Base-by-base conservation (phyloP, 495 filamentous ascomycete species). In the Pyrenula aspistea region DNA sequence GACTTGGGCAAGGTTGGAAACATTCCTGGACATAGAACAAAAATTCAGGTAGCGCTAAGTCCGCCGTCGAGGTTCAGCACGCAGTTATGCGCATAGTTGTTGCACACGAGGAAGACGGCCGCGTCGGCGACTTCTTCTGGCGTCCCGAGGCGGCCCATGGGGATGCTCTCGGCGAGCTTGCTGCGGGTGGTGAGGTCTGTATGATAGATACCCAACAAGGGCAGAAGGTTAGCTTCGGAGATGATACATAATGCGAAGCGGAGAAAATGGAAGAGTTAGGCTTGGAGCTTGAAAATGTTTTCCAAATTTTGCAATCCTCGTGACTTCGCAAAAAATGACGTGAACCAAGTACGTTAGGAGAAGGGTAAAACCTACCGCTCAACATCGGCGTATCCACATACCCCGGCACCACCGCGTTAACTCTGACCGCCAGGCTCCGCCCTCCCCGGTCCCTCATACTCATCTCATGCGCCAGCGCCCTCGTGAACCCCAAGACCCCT, bases 61-160 rank as follows among this genome's bases (percentile, higher is more conserved):
- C 89, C 89, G 19, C 89, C 89, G 65, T 94, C 89, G n/a, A 95
- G 74, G 62, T 89, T 91, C 10, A 95, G 74, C 23, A 91, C 78
- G 69, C 88, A 91, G 56, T 91, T 91, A 63, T 91, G 89, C 10
- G 87, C 84, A 65, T 91, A 95, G 50, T 79, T 65, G 67, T 90
- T 93, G 24, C 72, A 74, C n/a, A 81, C 84, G 19, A 95, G 77
- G 67, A 93, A 94, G 24, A 82, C 67, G 49, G 83, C 88, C 51
- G 89, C 88, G 58, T 90, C 84, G n/a, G 89, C 88, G 24, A 94
- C 76, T 62, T 95, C 89, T 2, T 78, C 72, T 12, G 78, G 68
- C 8, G 74, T 67, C 11, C 89, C 89, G 59, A 90, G 82, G 10
- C 88, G 80, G n/a, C 72, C 67, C n/a, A 86, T 61, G 2, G 89